Evolutionary conservation across 225 moss, liverwort and hornwort species (phyloP).

Genomic region (Lunularia cruciata): DNA sequence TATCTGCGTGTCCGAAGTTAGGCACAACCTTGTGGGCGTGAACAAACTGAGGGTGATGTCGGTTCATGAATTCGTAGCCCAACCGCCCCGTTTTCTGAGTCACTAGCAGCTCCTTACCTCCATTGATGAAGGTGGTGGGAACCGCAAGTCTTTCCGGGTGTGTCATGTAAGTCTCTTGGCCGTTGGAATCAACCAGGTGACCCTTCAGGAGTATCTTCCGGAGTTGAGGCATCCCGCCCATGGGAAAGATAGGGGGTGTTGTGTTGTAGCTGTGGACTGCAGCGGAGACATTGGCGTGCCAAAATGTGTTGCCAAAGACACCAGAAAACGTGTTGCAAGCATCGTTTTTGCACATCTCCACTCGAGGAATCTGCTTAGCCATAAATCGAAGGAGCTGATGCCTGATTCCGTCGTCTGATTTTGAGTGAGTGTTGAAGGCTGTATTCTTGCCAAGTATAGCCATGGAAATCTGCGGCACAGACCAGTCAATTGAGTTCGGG

Average conservation of each 20-base stretch:
- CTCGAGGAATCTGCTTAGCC: constrained; percentile 8
- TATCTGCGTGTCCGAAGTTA: constrained; percentile 17
- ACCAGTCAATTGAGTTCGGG: neutral
- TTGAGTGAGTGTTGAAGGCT: neutral
- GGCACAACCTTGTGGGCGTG: constrained; percentile 1
- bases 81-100: neutral
- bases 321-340: constrained; percentile 13
- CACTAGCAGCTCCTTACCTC: constrained; percentile 10
- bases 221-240: constrained; percentile 21
- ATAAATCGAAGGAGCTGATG: constrained; percentile 18
- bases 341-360: neutral
- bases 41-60: constrained; percentile 2
- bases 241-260: constrained; percentile 9
- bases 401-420: neutral
- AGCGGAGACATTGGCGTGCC: constrained; percentile 9
- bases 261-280: neutral
- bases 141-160: constrained; percentile 16
- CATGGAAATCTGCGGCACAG: constrained; percentile 14
- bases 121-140: constrained; percentile 17
- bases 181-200: constrained; percentile 6
- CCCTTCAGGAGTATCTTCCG: constrained; percentile 11
- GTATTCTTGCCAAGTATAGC: constrained; percentile 17
- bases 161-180: constrained; percentile 10
- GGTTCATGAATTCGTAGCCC: constrained; percentile 4
- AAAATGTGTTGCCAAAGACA: constrained; percentile 18